Percentiles rank a stretch among this genome's conserved stretches.
phyloP scores from a whole-genome alignment of 2,329 filamentous ascomycete genomes.

The Penicillium olsonii region DNA sequence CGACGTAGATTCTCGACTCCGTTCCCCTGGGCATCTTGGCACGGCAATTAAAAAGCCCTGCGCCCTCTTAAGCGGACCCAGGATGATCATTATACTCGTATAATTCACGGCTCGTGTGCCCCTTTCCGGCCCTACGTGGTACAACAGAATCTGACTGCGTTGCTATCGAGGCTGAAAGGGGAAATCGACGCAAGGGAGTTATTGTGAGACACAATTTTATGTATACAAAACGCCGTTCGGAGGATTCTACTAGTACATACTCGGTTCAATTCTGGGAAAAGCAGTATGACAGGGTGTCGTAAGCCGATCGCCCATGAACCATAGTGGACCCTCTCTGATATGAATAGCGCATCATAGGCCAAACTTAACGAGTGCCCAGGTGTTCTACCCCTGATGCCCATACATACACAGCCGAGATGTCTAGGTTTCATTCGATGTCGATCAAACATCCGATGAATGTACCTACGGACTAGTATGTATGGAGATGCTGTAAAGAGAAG shows the following conservation, averaged over 20 bases:
- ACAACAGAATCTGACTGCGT: not conserved
- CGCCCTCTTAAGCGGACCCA: constrained; percentile 5
- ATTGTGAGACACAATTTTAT: not conserved
- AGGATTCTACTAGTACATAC: too few species aligned
- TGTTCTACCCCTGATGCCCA: constrained; percentile 7
- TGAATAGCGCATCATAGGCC: not conserved
- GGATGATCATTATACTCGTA: constrained; percentile 9
- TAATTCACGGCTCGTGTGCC: not conserved
- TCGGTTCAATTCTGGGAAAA: too few species aligned
- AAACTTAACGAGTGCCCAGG: not conserved
- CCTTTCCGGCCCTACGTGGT: not conserved
- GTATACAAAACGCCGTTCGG: not conserved
- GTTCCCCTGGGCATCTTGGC: constrained; percentile 5
- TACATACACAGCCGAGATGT: not conserved
- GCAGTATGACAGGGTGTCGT: constrained; percentile 16
- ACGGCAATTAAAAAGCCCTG: not conserved
- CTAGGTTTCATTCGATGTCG: not conserved
- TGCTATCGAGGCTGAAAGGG: not conserved
- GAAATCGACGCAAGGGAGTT: not conserved
- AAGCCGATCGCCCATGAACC: constrained; percentile 20
- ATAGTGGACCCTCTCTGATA: constrained; percentile 16
- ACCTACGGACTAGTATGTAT: too few species aligned
- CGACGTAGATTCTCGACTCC: too few species aligned
- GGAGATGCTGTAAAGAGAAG: too few species aligned
- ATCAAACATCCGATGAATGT: not conserved